Evolutionary conservation across 1,139 yeast genomes (phyloP).

Genomic region (Blastobotrys ciferrii): DNA sequence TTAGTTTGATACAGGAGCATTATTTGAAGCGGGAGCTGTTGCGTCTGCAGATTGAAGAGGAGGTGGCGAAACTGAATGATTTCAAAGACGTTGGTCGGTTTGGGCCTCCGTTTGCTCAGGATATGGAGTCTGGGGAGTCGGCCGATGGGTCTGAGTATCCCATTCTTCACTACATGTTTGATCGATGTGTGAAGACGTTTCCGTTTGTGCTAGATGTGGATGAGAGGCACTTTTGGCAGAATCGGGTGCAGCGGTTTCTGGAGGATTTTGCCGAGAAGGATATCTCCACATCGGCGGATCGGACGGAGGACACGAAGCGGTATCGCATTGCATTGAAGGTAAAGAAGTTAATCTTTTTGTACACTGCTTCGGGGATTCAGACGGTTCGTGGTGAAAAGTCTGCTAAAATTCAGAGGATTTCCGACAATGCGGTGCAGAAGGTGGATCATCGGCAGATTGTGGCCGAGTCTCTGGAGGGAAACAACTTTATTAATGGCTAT

Average conservation of each 20-base stretch:
- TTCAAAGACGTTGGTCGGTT: constrained; percentile 59
- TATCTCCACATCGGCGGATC: constrained; percentile 67
- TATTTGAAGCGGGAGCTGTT: constrained; percentile 79
- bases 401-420: constrained; percentile 46
- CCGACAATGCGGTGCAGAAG: constrained; percentile 29
- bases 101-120: constrained; percentile 66
- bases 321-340: constrained; percentile 59
- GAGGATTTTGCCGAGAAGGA: constrained; percentile 71
- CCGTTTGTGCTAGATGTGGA: constrained; percentile 65
- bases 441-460: constrained; percentile 35
- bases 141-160: constrained; percentile 50
- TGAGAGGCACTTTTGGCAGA: constrained; percentile 68
- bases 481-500: constrained; percentile 55
- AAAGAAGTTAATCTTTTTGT: constrained; percentile 58
- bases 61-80: constrained; percentile 57
- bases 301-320: constrained; percentile 72
- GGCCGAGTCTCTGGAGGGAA: constrained; percentile 42
- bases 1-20: constrained; percentile 70
- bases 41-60: constrained; percentile 58
- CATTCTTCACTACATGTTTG: constrained; percentile 61
- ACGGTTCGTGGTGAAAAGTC: constrained; percentile 53
- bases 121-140: constrained; percentile 25
- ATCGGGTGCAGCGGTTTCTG: constrained; percentile 73
- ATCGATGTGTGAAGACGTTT: constrained; percentile 59
- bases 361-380: constrained; percentile 73